These are phyloP conservation scores for Fibroporia radiculosa DNA, from an alignment of 768 basidiomycete genomes.

Conservation along the genomic window DNA sequence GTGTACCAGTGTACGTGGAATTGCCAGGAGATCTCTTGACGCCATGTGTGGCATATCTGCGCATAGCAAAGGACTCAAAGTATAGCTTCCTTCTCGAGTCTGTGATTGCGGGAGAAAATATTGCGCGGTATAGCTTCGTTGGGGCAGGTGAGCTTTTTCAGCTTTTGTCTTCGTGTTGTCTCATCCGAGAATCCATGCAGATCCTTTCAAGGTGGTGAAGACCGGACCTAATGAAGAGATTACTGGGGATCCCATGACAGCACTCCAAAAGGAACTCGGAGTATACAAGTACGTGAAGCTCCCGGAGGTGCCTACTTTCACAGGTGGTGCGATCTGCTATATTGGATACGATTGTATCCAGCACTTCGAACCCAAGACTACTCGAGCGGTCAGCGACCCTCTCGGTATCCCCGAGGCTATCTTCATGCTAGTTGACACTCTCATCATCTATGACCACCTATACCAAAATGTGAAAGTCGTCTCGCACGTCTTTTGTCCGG, in stretches of 20 bases:
- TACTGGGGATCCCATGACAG: slow-evolving; percentile 80
- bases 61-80: slow-evolving; percentile 84
- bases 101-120: slow-evolving; percentile 81
- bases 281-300: slow-evolving; percentile 87
- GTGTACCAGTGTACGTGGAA: slow-evolving; percentile 87
- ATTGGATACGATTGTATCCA: slow-evolving; percentile 95
- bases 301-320: slow-evolving; percentile 89
- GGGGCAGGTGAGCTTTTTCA: slow-evolving; percentile 64
- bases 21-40: slow-evolving; percentile 95
- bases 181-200: slow-evolving; percentile 30
- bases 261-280: slow-evolving; percentile 78
- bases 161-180: neutral
- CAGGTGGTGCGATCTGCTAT: slow-evolving; percentile 96
- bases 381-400: slow-evolving; percentile 63
- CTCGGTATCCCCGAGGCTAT: slow-evolving; percentile 89
- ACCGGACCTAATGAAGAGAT: slow-evolving; percentile 80
- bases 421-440: slow-evolving; percentile 95
- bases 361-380: slow-evolving; percentile 93
- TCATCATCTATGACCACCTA: slow-evolving; percentile 95
- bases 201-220: slow-evolving; percentile 88
- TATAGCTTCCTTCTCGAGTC: slow-evolving; percentile 96
- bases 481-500: slow-evolving; percentile 88
- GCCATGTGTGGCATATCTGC: slow-evolving; percentile 93
- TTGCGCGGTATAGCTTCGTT: slow-evolving; percentile 93
- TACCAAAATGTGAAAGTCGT: slow-evolving; percentile 93